A percentile compares a stretch with the other conserved stretches of the same genome.
These are phyloP conservation scores for Colletotrichum tabaci DNA, from an alignment of 2,329 filamentous ascomycete species.

Conservation along the genomic window DNA sequence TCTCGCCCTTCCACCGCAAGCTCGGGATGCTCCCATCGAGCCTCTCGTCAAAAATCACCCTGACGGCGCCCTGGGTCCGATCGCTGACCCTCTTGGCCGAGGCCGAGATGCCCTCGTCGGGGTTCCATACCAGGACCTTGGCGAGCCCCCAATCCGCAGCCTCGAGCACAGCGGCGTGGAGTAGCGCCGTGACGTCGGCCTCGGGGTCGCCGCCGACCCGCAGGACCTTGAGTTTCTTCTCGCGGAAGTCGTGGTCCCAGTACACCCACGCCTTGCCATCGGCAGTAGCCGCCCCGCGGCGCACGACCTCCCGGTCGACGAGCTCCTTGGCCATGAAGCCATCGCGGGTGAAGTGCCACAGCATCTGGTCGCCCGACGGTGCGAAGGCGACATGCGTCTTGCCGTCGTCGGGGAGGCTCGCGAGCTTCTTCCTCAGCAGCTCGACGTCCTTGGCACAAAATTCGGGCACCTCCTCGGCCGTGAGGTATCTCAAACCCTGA, in stretches of 20 bases:
- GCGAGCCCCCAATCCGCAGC: constrained; percentile 50
- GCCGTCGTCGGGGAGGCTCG: constrained; percentile 41
- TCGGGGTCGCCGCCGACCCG: constrained; percentile 48
- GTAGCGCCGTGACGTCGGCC: constrained; percentile 47
- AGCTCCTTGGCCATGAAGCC: constrained; percentile 48
- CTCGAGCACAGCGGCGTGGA: constrained; percentile 53
- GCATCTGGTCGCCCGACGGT: constrained; percentile 49
- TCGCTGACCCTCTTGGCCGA: constrained; percentile 51
- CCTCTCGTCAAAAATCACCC: constrained; percentile 50
- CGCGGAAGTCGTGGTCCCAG: constrained; percentile 55
- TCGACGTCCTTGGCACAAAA: constrained; percentile 49
- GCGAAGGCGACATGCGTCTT: constrained; percentile 53
- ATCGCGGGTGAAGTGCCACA: constrained; percentile 53
- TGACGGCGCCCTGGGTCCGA: constrained; percentile 55
- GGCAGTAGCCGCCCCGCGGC: constrained; percentile 47
- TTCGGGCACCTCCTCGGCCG: constrained; percentile 44
- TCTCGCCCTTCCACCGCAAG: constrained; percentile 53
- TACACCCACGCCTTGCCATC: constrained; percentile 50
- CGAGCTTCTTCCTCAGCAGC: constrained; percentile 44
- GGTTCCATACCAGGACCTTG: constrained; percentile 56
- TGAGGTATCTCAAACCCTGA: constrained; percentile 45
- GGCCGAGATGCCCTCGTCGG: constrained; percentile 48
- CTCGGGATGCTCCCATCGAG: constrained; percentile 51
- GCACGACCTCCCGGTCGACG: constrained; percentile 37
- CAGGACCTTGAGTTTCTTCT: constrained; percentile 49